Evolutionary conservation across 495 filamentous ascomycete genomes (phyloP).

Genomic region (Hypomontagnella submonticulosa): DNA sequence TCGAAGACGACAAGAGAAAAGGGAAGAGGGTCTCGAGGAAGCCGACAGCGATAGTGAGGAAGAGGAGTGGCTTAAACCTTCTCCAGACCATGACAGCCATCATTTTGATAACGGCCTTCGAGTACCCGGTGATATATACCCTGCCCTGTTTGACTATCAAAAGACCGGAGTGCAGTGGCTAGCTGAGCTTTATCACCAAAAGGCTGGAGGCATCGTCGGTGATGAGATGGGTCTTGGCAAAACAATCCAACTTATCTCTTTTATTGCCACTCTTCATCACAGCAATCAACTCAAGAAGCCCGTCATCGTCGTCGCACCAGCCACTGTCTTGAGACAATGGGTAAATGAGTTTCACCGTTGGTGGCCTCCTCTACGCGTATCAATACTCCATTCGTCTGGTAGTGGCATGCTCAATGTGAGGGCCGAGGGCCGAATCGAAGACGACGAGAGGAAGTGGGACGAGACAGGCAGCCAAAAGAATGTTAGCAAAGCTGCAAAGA

Average conservation of each 20-base stretch:
- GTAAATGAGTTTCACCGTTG: slow-evolving; percentile 97
- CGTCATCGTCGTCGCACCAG: slow-evolving; percentile 88
- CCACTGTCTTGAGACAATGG: slow-evolving; percentile 96
- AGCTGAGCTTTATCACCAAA: slow-evolving; percentile 88
- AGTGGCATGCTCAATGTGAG: slow-evolving; percentile 91
- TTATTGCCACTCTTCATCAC: slow-evolving; percentile 89
- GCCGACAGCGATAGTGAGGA: slow-evolving; percentile 54
- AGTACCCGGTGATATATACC: slow-evolving; percentile 90
- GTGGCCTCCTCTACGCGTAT: slow-evolving; percentile 96
- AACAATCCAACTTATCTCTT: slow-evolving; percentile 91
- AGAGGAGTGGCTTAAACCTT: slow-evolving; percentile 86
- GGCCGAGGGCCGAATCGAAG: slow-evolving; percentile 76
- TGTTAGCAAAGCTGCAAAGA: slow-evolving; percentile 72
- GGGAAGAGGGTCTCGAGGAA: slow-evolving; percentile 50
- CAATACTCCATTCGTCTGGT: slow-evolving; percentile 92
- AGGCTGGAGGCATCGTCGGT: slow-evolving; percentile 92
- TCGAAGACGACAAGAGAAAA: slow-evolving; percentile 50
- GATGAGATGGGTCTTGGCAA: slow-evolving; percentile 99
- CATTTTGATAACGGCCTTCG: slow-evolving; percentile 77
- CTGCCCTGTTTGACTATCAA: slow-evolving; percentile 92
- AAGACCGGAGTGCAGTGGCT: slow-evolving; percentile 96
- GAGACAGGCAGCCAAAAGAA: slow-evolving; percentile 56
- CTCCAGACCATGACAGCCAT: slow-evolving; percentile 80
- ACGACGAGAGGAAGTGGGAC: slow-evolving; percentile 63
- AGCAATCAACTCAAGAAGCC: slow-evolving; percentile 85